phyloP scores from a whole-genome alignment of 129 eudicot genomes.

The Sambucus nigra region DNA sequence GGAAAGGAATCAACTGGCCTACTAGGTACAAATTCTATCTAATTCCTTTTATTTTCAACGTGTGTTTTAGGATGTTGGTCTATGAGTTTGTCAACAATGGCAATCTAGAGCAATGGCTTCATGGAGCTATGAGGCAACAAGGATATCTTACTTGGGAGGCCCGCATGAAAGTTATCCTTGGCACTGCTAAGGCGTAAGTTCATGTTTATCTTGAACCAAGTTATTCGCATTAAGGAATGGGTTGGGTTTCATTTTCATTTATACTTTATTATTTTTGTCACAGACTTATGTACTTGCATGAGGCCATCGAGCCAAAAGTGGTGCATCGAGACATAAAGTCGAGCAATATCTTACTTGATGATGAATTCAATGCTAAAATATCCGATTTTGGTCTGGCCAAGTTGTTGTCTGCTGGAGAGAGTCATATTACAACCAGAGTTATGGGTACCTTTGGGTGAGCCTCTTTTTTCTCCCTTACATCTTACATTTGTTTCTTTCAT shows the following conservation, averaged over 20 bases:
- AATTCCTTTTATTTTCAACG: background rate
- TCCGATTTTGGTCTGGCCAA: constrained; percentile 90
- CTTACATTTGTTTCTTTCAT: background rate
- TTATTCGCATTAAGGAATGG: background rate
- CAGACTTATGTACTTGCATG: constrained; percentile 79
- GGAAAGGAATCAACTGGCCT: background rate
- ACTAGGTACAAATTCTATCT: background rate
- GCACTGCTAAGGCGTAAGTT: constrained; percentile 88
- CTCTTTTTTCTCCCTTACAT: background rate
- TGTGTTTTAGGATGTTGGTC: constrained; percentile 51
- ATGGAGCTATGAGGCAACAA: constrained; percentile 67
- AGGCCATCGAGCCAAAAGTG: constrained; percentile 87
- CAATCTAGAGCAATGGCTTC: constrained; percentile 82
- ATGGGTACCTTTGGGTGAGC: constrained; percentile 87
- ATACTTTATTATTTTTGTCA: constrained; percentile 1
- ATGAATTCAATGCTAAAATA: constrained; percentile 67
- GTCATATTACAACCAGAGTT: constrained; percentile 78
- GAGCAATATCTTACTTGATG: constrained; percentile 71
- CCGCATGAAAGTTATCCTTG: constrained; percentile 65
- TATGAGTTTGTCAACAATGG: constrained; percentile 83
- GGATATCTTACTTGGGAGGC: constrained; percentile 92
- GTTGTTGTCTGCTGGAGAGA: constrained; percentile 78
- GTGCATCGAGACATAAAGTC: constrained; percentile 86
- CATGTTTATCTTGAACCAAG: background rate
- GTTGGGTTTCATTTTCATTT: background rate